A percentile compares a stretch with the other conserved stretches of the same genome.
phyloP scores from a whole-genome alignment of 139 green algal genomes.

The Chlorella sp. region DNA sequence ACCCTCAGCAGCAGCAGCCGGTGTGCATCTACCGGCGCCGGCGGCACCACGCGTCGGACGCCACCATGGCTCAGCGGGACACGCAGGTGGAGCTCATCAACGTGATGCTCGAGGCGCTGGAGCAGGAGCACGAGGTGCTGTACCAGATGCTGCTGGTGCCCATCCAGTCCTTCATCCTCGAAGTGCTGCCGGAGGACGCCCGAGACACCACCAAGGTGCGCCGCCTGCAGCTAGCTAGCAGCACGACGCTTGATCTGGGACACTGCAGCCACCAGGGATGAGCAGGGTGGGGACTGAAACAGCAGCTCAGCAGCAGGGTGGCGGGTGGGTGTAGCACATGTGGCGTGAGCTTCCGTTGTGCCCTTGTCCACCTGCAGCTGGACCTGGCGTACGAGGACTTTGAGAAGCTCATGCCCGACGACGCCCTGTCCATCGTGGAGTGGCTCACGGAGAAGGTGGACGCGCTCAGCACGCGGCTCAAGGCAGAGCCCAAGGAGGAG shows the following conservation, averaged over 20 bases:
- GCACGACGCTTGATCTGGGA: no score
- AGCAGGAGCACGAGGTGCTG: constrained; percentile 74
- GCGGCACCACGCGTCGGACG: neutral
- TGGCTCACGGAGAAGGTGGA: constrained; percentile 84
- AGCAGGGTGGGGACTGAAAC: no score
- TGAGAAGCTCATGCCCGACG: constrained; percentile 49
- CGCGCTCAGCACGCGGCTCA: constrained; percentile 59
- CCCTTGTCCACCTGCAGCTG: neutral
- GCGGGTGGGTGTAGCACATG: no score
- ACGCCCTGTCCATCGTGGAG: constrained; percentile 56
- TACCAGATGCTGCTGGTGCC: constrained; percentile 54
- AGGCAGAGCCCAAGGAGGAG: constrained; percentile 57
- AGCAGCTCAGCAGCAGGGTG: no score
- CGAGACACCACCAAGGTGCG: constrained; percentile 39
- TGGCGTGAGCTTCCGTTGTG: no score
- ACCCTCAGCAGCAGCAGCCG: neutral
- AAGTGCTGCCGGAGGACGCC: constrained; percentile 48
- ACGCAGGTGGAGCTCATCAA: constrained; percentile 69
- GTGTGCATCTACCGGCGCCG: constrained; percentile 2
- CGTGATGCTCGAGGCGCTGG: constrained; percentile 61
- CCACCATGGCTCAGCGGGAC: constrained; percentile 26
- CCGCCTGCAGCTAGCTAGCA: constrained; percentile 5
- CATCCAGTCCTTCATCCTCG: constrained; percentile 59
- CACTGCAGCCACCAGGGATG: no score
- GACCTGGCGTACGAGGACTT: constrained; percentile 78